Evolutionary conservation across 2,329 filamentous ascomycete species (phyloP), one percentile per base, ranked within the genome.

Genomic region (Venturia oleaginea): DNA sequence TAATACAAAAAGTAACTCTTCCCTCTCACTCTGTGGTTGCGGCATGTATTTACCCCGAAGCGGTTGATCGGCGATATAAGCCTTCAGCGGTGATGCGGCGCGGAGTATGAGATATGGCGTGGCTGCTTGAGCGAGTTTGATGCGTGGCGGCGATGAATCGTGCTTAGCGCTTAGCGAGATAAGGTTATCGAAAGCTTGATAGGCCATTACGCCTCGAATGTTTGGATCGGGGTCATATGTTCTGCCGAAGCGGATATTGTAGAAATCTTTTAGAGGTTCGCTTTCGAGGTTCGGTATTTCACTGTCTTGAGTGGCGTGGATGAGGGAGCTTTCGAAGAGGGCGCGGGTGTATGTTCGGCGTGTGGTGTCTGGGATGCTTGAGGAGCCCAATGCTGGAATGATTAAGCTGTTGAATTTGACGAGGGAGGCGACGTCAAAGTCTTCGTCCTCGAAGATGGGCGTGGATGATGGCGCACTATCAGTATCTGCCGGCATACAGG

Each of bases 11-110:
- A 89, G 73, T 13, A 99, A 77, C 72, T 96, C 94, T 67, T 84
- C 87, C 54, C 90, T 84, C 71, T 96, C 90, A 10, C 86, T 87
- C 5, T 91, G 80, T 0, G 93, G 93, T 73, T 94, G 90, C 4
- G 94, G 94, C 86, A 95, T 94, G 61, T 59, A 60, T 22, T 87
- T 84, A 0, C 94, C 92, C 17, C 94, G 83, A 24, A 99, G 79
- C 0, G 93, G 92, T 72, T 97, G 93, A 74, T 99, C 94, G 4
- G 92, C 90, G 57, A 95, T 87, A 72, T 96, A 97, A 0, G 87
- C 82, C 64, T 91, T 87, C n/a, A 97, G 77, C 0, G 90, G 87
- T 19, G 96, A 79, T 0, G 90, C 91, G 15, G 89, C 86, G 2
- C 94, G 86, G 1, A 96, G 79, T 55, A 97, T 88, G 2, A 97